Evolutionary conservation across 2,329 filamentous ascomycete species (phyloP).

Genomic region (Sporothrix protearum): DNA sequence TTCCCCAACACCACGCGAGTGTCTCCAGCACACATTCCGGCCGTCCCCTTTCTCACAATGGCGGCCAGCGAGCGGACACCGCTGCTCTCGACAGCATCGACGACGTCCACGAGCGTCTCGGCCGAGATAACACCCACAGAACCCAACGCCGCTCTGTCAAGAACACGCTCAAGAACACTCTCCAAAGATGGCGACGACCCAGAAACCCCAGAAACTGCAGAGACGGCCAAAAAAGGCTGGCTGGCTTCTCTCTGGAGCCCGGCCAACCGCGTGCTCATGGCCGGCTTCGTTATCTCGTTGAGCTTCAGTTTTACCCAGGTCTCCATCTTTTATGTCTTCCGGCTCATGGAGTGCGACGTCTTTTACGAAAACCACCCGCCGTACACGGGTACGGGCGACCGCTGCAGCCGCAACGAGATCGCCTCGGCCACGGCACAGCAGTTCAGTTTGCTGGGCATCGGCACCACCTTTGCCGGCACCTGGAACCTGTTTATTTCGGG

Average conservation of each 20-base stretch:
- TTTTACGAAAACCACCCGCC: conserved; percentile 60
- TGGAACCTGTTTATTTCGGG: conserved; percentile 65
- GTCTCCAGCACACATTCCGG: not conserved
- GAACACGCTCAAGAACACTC: not conserved
- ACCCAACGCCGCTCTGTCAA: not conserved
- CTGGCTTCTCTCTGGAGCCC: conserved; percentile 24
- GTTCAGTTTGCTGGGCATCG: conserved; percentile 62
- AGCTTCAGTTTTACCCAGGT: conserved; percentile 50
- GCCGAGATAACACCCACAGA: not conserved
- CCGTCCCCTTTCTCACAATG: not conserved
- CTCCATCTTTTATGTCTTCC: conserved; percentile 60
- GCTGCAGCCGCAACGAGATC: conserved; percentile 60
- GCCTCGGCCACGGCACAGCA: conserved; percentile 61
- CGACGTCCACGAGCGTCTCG: not conserved
- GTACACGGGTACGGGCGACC: conserved; percentile 46
- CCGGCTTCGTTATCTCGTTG: conserved; percentile 57
- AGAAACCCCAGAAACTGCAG: not conserved
- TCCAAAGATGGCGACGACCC: conserved; percentile 4
- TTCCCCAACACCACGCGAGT: not conserved
- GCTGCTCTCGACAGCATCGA: conserved; percentile 21
- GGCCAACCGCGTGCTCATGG: conserved; percentile 51
- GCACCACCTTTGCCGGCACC: conserved; percentile 63
- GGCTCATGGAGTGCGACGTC: conserved; percentile 67
- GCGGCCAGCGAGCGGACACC: conserved; percentile 26
- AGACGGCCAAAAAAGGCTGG: conserved; percentile 1